A percentile compares a stretch with the other conserved stretches of the same genome.
phyloP scores from a whole-genome alignment of 768 basidiomycete species.

The Kwoniella sp. region DNA sequence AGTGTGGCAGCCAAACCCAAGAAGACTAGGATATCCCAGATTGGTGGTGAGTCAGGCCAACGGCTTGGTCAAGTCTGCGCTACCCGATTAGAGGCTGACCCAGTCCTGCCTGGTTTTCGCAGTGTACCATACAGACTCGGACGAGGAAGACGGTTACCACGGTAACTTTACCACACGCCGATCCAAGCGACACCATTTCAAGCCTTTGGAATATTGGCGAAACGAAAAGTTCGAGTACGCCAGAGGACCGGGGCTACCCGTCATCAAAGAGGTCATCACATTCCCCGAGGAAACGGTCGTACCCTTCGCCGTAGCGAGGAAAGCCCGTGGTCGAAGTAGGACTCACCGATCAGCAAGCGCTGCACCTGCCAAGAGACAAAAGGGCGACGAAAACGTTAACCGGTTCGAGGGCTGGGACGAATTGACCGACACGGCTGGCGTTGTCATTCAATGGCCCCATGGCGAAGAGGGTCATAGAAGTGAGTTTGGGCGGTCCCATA shows the following conservation, averaged over 20 bases:
- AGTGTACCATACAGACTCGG: no score
- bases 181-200: conserved; percentile 63
- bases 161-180: conserved; percentile 60
- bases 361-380: not conserved
- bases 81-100: no score
- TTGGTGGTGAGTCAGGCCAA: conserved; percentile 8
- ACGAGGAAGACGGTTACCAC: conserved; percentile 23
- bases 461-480: conserved; percentile 65
- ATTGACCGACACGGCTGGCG: conserved; percentile 62
- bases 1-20: conserved; percentile 10
- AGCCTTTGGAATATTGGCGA: conserved; percentile 88
- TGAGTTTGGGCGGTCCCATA: no score
- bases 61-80: not conserved
- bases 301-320: conserved; percentile 53
- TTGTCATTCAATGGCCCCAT: conserved; percentile 65
- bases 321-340: conserved; percentile 15
- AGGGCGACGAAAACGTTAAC: conserved; percentile 46
- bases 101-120: no score
- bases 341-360: conserved; percentile 21
- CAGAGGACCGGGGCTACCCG: conserved; percentile 56
- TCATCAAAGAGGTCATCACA: conserved; percentile 64
- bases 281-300: conserved; percentile 56
- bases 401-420: conserved; percentile 91
- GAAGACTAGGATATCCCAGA: conserved; percentile 20
- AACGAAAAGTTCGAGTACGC: conserved; percentile 82